Conservation (phyloP, 805 yeast genomes). For the Candida tibetensis region DNA sequence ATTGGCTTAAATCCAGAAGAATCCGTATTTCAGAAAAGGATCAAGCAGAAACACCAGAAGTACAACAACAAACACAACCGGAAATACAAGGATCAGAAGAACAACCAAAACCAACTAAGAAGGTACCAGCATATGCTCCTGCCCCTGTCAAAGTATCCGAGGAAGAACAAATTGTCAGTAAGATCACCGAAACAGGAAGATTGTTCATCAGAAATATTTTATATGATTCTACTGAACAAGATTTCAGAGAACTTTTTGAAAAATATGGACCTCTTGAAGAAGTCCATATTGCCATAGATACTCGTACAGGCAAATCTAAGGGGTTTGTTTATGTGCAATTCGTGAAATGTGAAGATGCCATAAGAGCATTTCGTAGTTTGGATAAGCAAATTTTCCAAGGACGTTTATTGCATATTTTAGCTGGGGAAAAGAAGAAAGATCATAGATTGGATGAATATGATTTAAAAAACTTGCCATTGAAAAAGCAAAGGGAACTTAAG, state of each 20-base stretch:
- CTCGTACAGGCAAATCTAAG: constrained; percentile 84
- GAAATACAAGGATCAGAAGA: constrained; percentile 13
- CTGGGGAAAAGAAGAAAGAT: constrained; percentile 78
- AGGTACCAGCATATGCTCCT: not conserved
- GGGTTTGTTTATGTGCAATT: constrained; percentile 89
- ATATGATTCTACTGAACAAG: constrained; percentile 76
- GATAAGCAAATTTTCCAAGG: constrained; percentile 95
- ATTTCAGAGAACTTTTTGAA: constrained; percentile 62
- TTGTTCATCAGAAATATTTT: constrained; percentile 83
- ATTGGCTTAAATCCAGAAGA: constrained; percentile 81
- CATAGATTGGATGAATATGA: constrained; percentile 90
- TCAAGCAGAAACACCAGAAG: constrained; percentile 11
- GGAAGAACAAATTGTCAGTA: constrained; percentile 48
- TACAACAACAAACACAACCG: constrained; percentile 4
- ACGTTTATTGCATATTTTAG: constrained; percentile 81
- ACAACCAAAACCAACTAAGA: constrained; percentile 3
- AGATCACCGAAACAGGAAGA: constrained; percentile 70
- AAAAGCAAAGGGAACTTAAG: constrained; percentile 83
- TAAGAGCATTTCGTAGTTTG: constrained; percentile 63
- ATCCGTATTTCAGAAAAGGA: constrained; percentile 54
- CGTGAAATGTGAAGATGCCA: constrained; percentile 66
- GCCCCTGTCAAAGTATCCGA: constrained; percentile 23
- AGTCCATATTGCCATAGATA: constrained; percentile 89
- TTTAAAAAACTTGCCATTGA: constrained; percentile 83
- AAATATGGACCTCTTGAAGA: constrained; percentile 75